Percentiles rank a stretch among this genome's conserved stretches.
These are phyloP conservation scores for Venturia effusa DNA, from an alignment of 2,329 filamentous ascomycete species.

Conservation along the genomic window DNA sequence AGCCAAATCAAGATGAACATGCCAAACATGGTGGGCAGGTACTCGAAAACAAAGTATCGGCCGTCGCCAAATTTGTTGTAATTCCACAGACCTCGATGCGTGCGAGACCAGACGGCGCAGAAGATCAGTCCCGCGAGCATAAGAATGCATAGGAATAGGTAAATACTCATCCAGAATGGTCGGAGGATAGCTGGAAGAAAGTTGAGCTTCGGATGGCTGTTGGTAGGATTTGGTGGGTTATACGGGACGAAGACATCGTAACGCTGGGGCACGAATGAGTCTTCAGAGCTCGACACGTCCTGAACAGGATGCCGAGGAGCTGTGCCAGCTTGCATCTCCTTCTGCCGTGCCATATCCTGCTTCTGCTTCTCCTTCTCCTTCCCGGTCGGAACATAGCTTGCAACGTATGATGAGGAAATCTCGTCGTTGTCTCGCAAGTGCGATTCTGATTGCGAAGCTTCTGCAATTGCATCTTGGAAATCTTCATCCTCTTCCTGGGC, in stretches of 20 bases:
- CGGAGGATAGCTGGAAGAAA: constrained; percentile 65
- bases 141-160: constrained; percentile 51
- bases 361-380: constrained; percentile 8
- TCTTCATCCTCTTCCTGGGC: constrained; percentile 5
- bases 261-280: neutral
- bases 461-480: neutral
- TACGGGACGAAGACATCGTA: constrained; percentile 22
- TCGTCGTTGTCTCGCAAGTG: neutral
- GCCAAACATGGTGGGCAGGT: constrained; percentile 69
- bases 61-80: constrained; percentile 61
- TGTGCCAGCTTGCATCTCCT: constrained; percentile 12
- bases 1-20: constrained; percentile 64
- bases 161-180: constrained; percentile 48
- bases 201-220: constrained; percentile 36
- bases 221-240: constrained; percentile 17
- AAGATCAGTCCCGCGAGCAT: constrained; percentile 66
- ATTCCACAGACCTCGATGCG: constrained; percentile 52
- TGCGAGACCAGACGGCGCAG: constrained; percentile 56
- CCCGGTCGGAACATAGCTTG: neutral
- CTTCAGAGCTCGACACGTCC: neutral
- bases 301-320: constrained; percentile 7
- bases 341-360: constrained; percentile 10
- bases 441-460: neutral
- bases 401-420: neutral
- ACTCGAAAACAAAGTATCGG: constrained; percentile 76